These are phyloP conservation scores for Tylopilus vinaceipallidus DNA, from an alignment of 768 basidiomycete genomes.

Conservation along the genomic window DNA sequence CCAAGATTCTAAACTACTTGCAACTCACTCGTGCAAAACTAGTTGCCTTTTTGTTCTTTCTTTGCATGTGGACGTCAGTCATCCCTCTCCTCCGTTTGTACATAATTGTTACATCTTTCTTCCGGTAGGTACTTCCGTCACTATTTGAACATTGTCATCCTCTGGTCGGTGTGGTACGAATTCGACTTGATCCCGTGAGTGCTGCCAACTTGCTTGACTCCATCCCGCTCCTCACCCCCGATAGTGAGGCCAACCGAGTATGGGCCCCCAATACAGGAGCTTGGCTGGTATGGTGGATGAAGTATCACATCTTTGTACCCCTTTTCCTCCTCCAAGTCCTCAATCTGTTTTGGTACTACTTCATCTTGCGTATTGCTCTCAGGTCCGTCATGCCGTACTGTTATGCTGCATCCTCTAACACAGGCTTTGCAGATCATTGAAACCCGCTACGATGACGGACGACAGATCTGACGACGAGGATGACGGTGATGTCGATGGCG, in stretches of 20 bases:
- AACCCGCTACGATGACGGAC: conserved; percentile 51
- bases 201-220: background rate
- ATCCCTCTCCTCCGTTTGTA: background rate
- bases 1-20: conserved; percentile 89
- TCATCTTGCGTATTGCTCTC: conserved; percentile 74
- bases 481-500: conserved; percentile 38
- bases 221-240: conserved; percentile 2
- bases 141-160: conserved; percentile 81
- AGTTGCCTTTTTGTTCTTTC: conserved; percentile 61
- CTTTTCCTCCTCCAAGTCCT: conserved; percentile 74
- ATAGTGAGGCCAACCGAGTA: conserved; percentile 50
- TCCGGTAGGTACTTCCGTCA: conserved; percentile 83
- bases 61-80: conserved; percentile 79
- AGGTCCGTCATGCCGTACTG: conserved; percentile 47
- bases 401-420: conserved; percentile 7
- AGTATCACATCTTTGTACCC: conserved; percentile 74
- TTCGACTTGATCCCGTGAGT: conserved; percentile 74
- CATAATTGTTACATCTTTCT: background rate
- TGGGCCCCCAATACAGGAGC: conserved; percentile 64
- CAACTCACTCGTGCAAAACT: conserved; percentile 62
- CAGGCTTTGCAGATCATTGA: conserved; percentile 47
- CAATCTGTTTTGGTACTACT: conserved; percentile 92
- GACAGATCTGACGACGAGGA: conserved; percentile 81
- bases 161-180: conserved; percentile 85
- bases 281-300: conserved; percentile 78